Evolutionary conservation across 2,329 filamentous ascomycete species (phyloP).

Genomic region (Aspergillus candidus): DNA sequence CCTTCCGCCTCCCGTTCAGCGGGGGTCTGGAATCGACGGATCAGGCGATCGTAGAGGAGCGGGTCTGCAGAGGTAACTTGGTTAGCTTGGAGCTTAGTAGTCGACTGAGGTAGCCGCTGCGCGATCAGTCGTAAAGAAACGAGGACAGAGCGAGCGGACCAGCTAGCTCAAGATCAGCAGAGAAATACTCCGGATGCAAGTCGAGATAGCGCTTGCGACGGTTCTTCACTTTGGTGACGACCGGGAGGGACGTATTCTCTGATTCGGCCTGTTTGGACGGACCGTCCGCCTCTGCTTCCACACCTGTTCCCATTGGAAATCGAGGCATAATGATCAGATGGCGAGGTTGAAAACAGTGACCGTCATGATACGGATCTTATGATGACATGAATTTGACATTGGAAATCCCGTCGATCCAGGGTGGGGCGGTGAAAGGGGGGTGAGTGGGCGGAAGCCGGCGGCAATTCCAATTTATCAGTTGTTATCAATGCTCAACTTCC

Average conservation of each 20-base stretch:
- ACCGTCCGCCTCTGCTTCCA: conserved; percentile 11
- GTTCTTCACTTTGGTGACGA: conserved; percentile 60
- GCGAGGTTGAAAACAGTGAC: conserved; percentile 2
- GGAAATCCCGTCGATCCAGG: neutral
- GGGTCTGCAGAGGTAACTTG: conserved; percentile 51
- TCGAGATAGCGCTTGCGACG: conserved; percentile 71
- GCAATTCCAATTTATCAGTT: conserved; percentile 15
- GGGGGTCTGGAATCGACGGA: conserved; percentile 69
- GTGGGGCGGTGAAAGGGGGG: too few species aligned
- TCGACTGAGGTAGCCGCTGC: conserved; percentile 8
- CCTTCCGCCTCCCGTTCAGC: conserved; percentile 69
- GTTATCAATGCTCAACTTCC: too few species aligned
- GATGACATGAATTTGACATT: conserved; percentile 1
- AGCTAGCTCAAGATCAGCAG: conserved; percentile 56
- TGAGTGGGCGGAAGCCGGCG: conserved; percentile 20
- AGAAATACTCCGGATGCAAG: conserved; percentile 66
- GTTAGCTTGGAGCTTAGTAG: conserved; percentile 22
- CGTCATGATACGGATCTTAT: neutral
- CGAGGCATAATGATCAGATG: conserved; percentile 28
- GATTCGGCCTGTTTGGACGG: conserved; percentile 2
- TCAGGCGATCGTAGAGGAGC: conserved; percentile 71
- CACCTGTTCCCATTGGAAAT: conserved; percentile 31
- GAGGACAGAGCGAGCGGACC: conserved; percentile 40
- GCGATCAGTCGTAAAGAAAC: conserved; percentile 15
- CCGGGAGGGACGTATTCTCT: conserved; percentile 23